Evolutionary conservation across 768 basidiomycete genomes (phyloP).

Genomic region (Boletus reticulatus): DNA sequence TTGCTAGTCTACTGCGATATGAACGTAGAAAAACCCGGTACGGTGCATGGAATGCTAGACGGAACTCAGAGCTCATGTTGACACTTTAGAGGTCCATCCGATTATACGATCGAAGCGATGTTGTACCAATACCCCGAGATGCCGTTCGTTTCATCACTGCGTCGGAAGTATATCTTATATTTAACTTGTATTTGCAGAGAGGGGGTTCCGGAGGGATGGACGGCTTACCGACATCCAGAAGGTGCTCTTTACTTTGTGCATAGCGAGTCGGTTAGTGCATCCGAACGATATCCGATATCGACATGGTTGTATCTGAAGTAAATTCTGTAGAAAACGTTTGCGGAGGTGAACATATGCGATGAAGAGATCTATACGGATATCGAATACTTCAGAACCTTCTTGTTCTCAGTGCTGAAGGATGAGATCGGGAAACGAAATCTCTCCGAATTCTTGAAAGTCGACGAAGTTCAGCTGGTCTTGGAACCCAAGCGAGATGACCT

Average conservation of each 20-base stretch:
- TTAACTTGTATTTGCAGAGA: constrained; percentile 6
- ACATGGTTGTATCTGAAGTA: constrained; percentile 1
- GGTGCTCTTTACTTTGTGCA: constrained; percentile 33
- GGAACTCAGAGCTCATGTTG: background rate
- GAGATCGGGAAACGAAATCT: constrained; percentile 18
- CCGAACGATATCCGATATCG: background rate
- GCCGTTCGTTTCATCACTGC: constrained; percentile 13
- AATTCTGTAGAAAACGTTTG: constrained; percentile 46
- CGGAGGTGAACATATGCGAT: constrained; percentile 55
- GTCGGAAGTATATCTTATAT: background rate
- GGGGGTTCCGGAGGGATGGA: constrained; percentile 40
- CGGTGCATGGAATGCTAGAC: background rate
- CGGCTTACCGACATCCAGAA: constrained; percentile 52
- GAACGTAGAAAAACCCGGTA: constrained; percentile 8
- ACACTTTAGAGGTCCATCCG: background rate
- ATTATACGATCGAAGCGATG: constrained; percentile 19
- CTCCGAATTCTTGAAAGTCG: constrained; percentile 23
- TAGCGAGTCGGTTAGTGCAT: background rate
- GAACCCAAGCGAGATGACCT: constrained; percentile 32
- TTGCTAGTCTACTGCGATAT: constrained; percentile 7
- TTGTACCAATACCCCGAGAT: constrained; percentile 14
- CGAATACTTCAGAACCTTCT: constrained; percentile 28
- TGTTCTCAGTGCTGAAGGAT: constrained; percentile 18
- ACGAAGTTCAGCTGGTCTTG: constrained; percentile 44
- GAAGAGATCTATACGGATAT: constrained; percentile 31